Base-by-base conservation (phyloP, 75 land plant genomes). In the Gnetum montanum region DNA sequence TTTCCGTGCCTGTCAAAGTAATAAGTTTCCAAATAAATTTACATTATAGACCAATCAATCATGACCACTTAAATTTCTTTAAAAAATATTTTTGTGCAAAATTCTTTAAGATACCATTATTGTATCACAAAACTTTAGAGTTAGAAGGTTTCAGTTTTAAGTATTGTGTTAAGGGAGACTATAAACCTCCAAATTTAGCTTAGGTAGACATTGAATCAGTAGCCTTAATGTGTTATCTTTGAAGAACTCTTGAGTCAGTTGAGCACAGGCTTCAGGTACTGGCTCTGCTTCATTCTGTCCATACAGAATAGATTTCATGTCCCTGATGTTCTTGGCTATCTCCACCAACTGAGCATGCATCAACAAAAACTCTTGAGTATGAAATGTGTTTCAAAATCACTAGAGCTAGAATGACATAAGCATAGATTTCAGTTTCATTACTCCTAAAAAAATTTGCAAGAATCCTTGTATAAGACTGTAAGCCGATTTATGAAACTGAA, bases 181-280 rank as follows among this genome's bases (percentile, higher is more conserved):
- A n/a, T n/a, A n/a, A n/a, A 88, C 94, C 91, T 90, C 99, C 60
- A 95, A 51, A 43, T 90, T 85, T 45, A 95, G 74, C 48, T 86
- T 86, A 2, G 99, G 92, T n/a, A 95, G 80, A 33, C 72, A 78
- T 2, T 58, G 47, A 44, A 95, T 83, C 23, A 95, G 49, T 38
- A 83, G 75, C 13, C 99, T 77, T 25, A 95, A 43, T 1, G 83
- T 83, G 37, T 86, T 74, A 33, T 78, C 81, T 38, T 55, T 76
- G 61, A 95, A 95, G 46, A 95, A 88, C 61, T 95, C 99, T 49
- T 83, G 88, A 38, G 99, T 95, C 37, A 95, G 60, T 49, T 95
- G 96, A 24, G 84, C 63, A 65, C 99, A 95, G 49, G 83, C 69
- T 74, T 95, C 99, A 22, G 92, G 60, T 15, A 78, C 83, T 18